Evolutionary conservation across 257 asterid genomes (phyloP).

Genomic region (Capsicum baccatum): DNA sequence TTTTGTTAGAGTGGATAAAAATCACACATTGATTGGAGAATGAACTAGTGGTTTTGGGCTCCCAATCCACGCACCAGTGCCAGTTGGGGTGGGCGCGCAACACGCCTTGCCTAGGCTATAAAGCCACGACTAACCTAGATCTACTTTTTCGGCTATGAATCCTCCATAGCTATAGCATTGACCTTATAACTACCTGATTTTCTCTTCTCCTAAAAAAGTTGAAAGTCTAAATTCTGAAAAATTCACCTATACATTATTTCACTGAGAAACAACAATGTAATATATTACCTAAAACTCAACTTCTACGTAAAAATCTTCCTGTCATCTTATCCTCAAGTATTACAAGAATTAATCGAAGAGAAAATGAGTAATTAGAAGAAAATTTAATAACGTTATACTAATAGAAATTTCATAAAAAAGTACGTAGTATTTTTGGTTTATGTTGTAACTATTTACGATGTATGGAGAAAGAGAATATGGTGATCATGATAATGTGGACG

Average conservation of each 20-base stretch:
- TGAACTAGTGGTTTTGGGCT: too few species aligned
- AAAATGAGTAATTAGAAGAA: too few species aligned
- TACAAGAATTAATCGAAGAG: neutral
- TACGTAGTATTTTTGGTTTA: neutral
- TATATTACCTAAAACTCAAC: neutral
- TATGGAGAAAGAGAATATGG: neutral
- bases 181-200: constrained; percentile 13
- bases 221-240: neutral
- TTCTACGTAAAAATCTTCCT: neutral
- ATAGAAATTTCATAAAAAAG: too few species aligned
- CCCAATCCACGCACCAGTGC: too few species aligned
- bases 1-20: too few species aligned
- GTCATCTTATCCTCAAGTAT: neutral
- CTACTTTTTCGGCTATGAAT: neutral
- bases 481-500: neutral
- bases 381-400: neutral
- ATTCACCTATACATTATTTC: neutral
- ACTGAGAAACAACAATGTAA: neutral
- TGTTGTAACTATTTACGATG: neutral
- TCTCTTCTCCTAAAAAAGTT: neutral
- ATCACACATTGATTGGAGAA: too few species aligned
- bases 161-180: constrained; percentile 27
- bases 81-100: too few species aligned
- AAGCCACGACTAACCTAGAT: too few species aligned
- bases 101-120: too few species aligned